phyloP scores from a whole-genome alignment of 495 filamentous ascomycete genomes.

The Penicillium subrubescens region DNA sequence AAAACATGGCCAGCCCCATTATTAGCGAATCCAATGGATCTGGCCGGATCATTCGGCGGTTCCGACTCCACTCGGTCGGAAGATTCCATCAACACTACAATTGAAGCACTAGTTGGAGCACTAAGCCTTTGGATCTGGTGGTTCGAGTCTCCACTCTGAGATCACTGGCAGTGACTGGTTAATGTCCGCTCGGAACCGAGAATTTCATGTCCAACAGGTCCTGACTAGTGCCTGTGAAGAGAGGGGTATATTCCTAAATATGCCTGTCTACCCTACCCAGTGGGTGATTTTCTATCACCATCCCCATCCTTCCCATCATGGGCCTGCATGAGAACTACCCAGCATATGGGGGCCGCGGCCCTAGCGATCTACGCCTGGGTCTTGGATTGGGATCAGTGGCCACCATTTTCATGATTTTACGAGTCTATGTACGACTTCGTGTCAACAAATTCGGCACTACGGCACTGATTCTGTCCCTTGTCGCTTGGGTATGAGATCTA shows the following conservation, averaged over 20 bases:
- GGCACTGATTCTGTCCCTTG: slow-evolving; percentile 23
- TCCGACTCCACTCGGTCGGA: slow-evolving; percentile 6
- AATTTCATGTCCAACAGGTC: not conserved
- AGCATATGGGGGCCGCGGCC: slow-evolving; percentile 29
- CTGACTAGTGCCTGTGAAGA: not conserved
- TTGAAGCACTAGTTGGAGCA: not conserved
- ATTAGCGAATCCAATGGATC: slow-evolving; percentile 4
- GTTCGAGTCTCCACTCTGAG: not conserved
- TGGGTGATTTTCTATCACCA: not conserved
- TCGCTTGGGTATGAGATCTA: slow-evolving; percentile 26
- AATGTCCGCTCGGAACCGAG: not conserved
- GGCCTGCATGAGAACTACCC: slow-evolving; percentile 18
- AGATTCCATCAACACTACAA: not conserved
- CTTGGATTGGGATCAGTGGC: slow-evolving; percentile 24
- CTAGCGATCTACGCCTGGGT: slow-evolving; percentile 25
- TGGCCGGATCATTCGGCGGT: not conserved
- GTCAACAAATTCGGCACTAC: slow-evolving; percentile 31
- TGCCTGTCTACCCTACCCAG: not conserved
- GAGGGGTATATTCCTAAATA: not conserved
- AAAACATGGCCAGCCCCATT: not conserved
- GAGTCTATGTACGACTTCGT: slow-evolving; percentile 28
- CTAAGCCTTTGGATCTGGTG: slow-evolving; percentile 10
- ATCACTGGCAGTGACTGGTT: not conserved
- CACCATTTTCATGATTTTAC: slow-evolving; percentile 28
- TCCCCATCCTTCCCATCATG: slow-evolving; percentile 6